Evolutionary conservation across 768 basidiomycete species (phyloP).

Genomic region (Podaxis sp.): DNA sequence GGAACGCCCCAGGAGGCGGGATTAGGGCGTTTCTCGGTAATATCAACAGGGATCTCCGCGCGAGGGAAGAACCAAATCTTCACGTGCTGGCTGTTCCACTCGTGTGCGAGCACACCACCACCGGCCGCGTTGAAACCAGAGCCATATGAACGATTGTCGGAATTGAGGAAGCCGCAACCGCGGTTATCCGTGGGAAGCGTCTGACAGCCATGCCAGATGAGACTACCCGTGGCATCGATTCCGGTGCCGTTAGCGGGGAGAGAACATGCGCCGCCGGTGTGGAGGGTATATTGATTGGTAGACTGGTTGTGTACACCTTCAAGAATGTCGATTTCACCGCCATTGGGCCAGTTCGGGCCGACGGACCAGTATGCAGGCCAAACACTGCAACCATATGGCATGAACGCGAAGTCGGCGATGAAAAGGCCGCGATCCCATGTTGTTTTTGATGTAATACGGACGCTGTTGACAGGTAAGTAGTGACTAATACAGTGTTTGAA

Average conservation of each 20-base stretch:
- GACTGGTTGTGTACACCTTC: conserved; percentile 63
- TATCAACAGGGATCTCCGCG: conserved; percentile 44
- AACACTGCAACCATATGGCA: conserved; percentile 69
- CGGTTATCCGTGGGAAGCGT: conserved; percentile 34
- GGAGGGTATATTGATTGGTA: conserved; percentile 62
- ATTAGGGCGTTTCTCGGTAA: conserved; percentile 37
- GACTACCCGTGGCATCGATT: conserved; percentile 19
- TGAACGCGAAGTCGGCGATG: conserved; percentile 63
- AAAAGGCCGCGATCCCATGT: conserved; percentile 60
- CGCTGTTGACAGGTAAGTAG: conserved; percentile 31
- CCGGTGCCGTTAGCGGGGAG: conserved; percentile 21
- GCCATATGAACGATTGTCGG: conserved; percentile 32
- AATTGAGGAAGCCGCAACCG: conserved; percentile 47
- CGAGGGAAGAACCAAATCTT: conserved; percentile 53
- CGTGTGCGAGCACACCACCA: conserved; percentile 52
- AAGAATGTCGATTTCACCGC: conserved; percentile 67
- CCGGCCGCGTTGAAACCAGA: conserved; percentile 35
- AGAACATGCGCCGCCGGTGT: conserved; percentile 42
- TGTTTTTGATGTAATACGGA: conserved; percentile 64
- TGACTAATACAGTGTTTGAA: not conserved
- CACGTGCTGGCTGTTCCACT: conserved; percentile 47
- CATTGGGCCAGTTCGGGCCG: conserved; percentile 46
- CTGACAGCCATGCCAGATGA: conserved; percentile 30
- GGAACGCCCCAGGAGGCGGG: conserved; percentile 50
- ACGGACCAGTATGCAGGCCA: conserved; percentile 52